These are phyloP conservation scores for Boletus pseudo-olivaceus DNA, from an alignment of 768 basidiomycete species.

Conservation along the genomic window DNA sequence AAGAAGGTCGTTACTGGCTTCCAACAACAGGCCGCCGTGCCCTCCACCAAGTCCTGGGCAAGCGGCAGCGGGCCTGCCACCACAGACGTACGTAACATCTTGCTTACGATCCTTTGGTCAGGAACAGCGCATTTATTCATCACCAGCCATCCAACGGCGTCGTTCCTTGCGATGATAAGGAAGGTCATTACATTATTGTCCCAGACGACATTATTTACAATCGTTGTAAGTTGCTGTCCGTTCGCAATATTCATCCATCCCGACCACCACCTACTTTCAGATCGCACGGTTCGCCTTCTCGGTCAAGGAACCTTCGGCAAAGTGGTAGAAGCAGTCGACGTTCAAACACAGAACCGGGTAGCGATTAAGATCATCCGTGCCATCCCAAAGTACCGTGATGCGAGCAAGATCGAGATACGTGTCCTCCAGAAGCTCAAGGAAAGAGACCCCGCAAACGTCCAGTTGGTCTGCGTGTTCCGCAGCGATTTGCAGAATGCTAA, in stretches of 20 bases:
- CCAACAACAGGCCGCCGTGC: slow-evolving; percentile 48
- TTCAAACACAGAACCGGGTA: slow-evolving; percentile 68
- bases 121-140: slow-evolving; percentile 27
- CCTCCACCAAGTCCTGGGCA: slow-evolving; percentile 62
- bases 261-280: slow-evolving; percentile 40
- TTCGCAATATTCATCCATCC: not conserved
- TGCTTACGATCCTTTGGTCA: slow-evolving; percentile 12
- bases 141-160: slow-evolving; percentile 61
- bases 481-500: slow-evolving; percentile 20
- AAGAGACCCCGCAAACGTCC: slow-evolving; percentile 80
- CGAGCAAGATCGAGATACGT: slow-evolving; percentile 95
- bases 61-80: slow-evolving; percentile 60
- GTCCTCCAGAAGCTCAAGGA: slow-evolving; percentile 90
- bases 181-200: slow-evolving; percentile 96
- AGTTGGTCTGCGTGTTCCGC: slow-evolving; percentile 53
- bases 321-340: slow-evolving; percentile 91
- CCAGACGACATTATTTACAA: slow-evolving; percentile 84
- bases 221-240: slow-evolving; percentile 58
- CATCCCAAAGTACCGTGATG: slow-evolving; percentile 98
- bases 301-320: slow-evolving; percentile 99
- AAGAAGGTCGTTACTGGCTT: slow-evolving; percentile 57
- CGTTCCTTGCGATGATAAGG: slow-evolving; percentile 90
- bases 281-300: slow-evolving; percentile 85
- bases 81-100: slow-evolving; percentile 57
- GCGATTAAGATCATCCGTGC: slow-evolving; percentile 99